These are phyloP conservation scores for Penicillium hesseltinei DNA, from an alignment of 2,329 filamentous ascomycete genomes.

Conservation along the genomic window DNA sequence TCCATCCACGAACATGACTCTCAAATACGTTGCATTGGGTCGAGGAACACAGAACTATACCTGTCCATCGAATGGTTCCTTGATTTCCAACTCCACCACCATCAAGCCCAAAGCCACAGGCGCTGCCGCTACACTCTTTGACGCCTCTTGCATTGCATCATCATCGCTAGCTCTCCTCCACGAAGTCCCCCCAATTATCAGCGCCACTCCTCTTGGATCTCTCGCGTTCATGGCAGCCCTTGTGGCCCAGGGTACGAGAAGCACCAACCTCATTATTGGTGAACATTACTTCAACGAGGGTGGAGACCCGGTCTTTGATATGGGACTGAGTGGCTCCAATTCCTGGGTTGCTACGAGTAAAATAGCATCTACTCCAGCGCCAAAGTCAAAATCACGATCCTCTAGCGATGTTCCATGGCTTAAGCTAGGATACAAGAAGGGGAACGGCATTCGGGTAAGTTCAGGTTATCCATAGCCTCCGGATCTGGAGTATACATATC, in stretches of 20 bases:
- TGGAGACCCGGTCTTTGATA: constrained; percentile 34
- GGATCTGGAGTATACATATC: neutral
- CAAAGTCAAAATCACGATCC: constrained; percentile 6
- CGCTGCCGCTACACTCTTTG: constrained; percentile 48
- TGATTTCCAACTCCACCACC: neutral
- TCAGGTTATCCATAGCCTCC: neutral
- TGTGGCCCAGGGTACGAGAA: constrained; percentile 17
- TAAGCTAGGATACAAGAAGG: constrained; percentile 28
- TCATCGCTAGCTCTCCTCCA: constrained; percentile 28
- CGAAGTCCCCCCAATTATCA: constrained; percentile 26
- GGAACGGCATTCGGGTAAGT: constrained; percentile 33
- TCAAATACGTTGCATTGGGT: constrained; percentile 48
- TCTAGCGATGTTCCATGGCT: constrained; percentile 36
- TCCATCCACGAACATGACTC: constrained; percentile 30
- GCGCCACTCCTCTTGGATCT: constrained; percentile 24
- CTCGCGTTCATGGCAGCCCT: constrained; percentile 28
- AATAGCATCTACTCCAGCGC: constrained; percentile 28
- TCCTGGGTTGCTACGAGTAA: constrained; percentile 31
- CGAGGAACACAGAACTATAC: constrained; percentile 54
- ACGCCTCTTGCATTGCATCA: constrained; percentile 41
- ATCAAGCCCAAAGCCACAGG: constrained; percentile 40
- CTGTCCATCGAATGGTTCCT: constrained; percentile 33
- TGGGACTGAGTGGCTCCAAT: constrained; percentile 23
- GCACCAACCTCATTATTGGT: constrained; percentile 32
- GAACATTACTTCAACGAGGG: constrained; percentile 36